These are phyloP conservation scores for Colletotrichum chrysophilum DNA, from an alignment of 2,329 filamentous ascomycete genomes.

Conservation along the genomic window DNA sequence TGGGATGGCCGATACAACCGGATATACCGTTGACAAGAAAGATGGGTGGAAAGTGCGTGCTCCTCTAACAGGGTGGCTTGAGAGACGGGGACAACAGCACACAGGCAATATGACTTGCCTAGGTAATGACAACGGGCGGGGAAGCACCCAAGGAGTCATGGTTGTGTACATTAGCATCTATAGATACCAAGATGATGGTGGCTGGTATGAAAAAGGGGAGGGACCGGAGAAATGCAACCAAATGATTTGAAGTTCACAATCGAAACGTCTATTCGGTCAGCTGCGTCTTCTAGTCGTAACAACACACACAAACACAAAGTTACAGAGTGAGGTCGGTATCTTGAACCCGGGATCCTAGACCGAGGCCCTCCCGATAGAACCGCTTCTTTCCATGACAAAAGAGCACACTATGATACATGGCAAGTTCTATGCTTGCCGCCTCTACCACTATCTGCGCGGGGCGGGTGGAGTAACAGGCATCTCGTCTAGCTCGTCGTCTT, in stretches of 20 bases:
- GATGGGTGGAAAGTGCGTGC: neutral
- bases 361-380: neutral
- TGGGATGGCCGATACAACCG: neutral
- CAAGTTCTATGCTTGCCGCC: neutral
- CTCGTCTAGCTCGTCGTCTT: constrained; percentile 63
- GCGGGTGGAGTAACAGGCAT: constrained; percentile 28
- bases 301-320: neutral
- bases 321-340: neutral
- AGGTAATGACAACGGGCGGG: constrained; percentile 8
- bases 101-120: neutral
- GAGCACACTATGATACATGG: constrained; percentile 14
- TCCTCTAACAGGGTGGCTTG: neutral
- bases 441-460: neutral
- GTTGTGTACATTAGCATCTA: constrained; percentile 21
- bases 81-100: neutral
- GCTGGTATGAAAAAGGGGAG: neutral
- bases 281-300: neutral
- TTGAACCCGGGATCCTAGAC: neutral
- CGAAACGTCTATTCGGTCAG: neutral
- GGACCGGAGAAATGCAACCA: neutral
- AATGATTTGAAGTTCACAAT: neutral
- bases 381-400: neutral
- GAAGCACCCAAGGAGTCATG: neutral
- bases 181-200: constrained; percentile 19
- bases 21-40: neutral